Evolutionary conservation across 768 basidiomycete genomes (phyloP).

Genomic region (Russula earlei): DNA sequence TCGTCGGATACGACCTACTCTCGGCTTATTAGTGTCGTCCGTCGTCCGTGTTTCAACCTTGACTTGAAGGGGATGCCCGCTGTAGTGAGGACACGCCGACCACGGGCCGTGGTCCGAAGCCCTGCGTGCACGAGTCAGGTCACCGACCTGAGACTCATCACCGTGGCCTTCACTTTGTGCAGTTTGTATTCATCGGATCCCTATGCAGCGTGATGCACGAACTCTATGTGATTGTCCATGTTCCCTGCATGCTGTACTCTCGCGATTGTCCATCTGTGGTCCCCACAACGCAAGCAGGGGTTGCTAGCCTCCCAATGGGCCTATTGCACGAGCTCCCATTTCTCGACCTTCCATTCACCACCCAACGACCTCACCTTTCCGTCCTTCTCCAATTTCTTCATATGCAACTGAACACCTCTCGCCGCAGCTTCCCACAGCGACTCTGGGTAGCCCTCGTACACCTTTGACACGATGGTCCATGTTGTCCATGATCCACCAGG

Average conservation of each 20-base stretch:
- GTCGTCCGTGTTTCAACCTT: too few relatives aligned
- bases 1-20: too few relatives aligned
- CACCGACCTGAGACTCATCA: too few relatives aligned
- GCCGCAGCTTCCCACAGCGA: conserved; percentile 65
- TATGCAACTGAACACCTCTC: conserved; percentile 57
- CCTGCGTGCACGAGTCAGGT: too few relatives aligned
- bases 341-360: conserved; percentile 42
- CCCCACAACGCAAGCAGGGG: neutral
- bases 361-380: conserved; percentile 41
- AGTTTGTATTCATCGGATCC: too few relatives aligned
- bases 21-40: too few relatives aligned
- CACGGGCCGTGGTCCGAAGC: too few relatives aligned
- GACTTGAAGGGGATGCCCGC: too few relatives aligned
- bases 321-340: conserved; percentile 34
- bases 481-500: conserved; percentile 43
- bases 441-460: conserved; percentile 68
- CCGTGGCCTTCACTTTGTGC: too few relatives aligned
- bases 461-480: conserved; percentile 50
- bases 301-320: neutral
- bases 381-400: conserved; percentile 63
- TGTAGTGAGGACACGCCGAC: too few relatives aligned
- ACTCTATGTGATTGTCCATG: too few relatives aligned
- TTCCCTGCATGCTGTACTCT: neutral
- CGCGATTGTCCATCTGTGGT: neutral
- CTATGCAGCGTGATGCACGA: too few relatives aligned